Percentiles rank a stretch among this genome's conserved stretches.
Evolutionary conservation across 495 filamentous ascomycete genomes (phyloP).

Genomic region (Mytilinidion resinicola): DNA sequence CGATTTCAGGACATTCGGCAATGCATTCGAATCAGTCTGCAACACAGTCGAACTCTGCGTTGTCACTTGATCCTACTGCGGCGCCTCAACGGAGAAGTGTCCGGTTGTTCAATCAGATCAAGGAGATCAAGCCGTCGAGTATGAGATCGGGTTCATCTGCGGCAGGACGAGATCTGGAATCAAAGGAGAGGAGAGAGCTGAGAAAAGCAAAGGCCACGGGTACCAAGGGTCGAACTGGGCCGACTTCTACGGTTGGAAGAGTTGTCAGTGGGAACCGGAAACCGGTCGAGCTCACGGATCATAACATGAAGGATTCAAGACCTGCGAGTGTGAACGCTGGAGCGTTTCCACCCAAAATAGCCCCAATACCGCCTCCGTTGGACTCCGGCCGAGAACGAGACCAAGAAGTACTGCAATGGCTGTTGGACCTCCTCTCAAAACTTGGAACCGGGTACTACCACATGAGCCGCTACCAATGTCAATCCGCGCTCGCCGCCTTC

Average conservation of each 20-base stretch:
- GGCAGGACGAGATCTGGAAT: conserved; percentile 42
- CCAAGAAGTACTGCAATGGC: conserved; percentile 66
- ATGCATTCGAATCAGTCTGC: conserved; percentile 32
- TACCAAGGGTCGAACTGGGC: conserved; percentile 47
- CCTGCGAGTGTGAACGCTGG: conserved; percentile 22
- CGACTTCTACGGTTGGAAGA: conserved; percentile 63
- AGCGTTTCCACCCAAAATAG: conserved; percentile 14
- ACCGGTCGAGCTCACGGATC: conserved; percentile 58
- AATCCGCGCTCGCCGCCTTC: conserved; percentile 67
- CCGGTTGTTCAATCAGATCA: conserved; percentile 66
- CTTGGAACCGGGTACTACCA: conserved; percentile 72
- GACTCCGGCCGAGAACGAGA: conserved; percentile 42
- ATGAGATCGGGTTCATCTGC: conserved; percentile 44
- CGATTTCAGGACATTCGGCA: conserved; percentile 73
- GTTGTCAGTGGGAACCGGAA: conserved; percentile 85
- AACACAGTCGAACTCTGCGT: conserved; percentile 36
- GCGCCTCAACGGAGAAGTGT: conserved; percentile 72
- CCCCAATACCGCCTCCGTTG: conserved; percentile 3
- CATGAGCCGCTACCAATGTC: conserved; percentile 68
- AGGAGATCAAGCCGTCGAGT: conserved; percentile 46
- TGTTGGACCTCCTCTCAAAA: conserved; percentile 77
- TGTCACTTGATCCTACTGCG: conserved; percentile 41
- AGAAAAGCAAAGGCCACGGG: conserved; percentile 68
- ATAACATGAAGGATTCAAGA: conserved; percentile 51
- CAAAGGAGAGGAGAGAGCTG: conserved; percentile 61